phyloP scores from a whole-genome alignment of 176 grass and related monocot species.

The Aegilops tauschii region DNA sequence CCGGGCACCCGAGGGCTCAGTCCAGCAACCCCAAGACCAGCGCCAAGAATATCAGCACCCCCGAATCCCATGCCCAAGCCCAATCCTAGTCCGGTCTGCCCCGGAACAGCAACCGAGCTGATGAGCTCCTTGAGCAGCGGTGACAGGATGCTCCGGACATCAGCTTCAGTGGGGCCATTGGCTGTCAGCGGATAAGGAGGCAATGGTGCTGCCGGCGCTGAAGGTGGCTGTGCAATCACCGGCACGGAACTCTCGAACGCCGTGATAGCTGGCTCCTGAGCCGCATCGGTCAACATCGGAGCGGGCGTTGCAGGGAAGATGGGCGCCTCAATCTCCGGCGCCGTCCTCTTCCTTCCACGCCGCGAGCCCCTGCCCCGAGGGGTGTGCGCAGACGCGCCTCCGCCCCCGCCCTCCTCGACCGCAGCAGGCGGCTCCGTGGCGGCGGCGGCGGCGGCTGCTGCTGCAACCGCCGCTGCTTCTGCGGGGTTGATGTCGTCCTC shows the following conservation, averaged over 20 bases:
- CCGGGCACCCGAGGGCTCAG: background rate
- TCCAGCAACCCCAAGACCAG: constrained; percentile 10
- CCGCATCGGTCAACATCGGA: background rate
- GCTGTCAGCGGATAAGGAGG: background rate
- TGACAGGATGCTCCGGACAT: constrained; percentile 51
- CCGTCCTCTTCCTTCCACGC: constrained; percentile 50
- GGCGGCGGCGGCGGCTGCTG: background rate
- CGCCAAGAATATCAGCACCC: constrained; percentile 20
- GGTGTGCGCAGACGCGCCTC: constrained; percentile 21
- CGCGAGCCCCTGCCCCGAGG: constrained; percentile 40
- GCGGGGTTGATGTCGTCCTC: constrained; percentile 66
- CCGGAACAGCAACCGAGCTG: constrained; percentile 34
- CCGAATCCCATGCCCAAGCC: constrained; percentile 39
- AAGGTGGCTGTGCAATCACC: background rate
- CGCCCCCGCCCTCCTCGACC: constrained; percentile 11
- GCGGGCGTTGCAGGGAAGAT: constrained; percentile 15
- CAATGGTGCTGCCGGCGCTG: constrained; percentile 7
- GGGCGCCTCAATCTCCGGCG: constrained; percentile 36
- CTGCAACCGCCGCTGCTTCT: background rate
- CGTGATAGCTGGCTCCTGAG: constrained; percentile 20
- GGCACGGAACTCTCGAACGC: constrained; percentile 41
- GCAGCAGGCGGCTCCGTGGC: background rate
- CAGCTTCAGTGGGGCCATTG: constrained; percentile 46
- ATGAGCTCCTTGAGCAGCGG: constrained; percentile 79
- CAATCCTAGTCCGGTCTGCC: constrained; percentile 36